Percentiles rank a stretch among this genome's conserved stretches.
These are phyloP conservation scores for Knoxia roxburghii DNA, from an alignment of 257 asterid species.

Conservation along the genomic window DNA sequence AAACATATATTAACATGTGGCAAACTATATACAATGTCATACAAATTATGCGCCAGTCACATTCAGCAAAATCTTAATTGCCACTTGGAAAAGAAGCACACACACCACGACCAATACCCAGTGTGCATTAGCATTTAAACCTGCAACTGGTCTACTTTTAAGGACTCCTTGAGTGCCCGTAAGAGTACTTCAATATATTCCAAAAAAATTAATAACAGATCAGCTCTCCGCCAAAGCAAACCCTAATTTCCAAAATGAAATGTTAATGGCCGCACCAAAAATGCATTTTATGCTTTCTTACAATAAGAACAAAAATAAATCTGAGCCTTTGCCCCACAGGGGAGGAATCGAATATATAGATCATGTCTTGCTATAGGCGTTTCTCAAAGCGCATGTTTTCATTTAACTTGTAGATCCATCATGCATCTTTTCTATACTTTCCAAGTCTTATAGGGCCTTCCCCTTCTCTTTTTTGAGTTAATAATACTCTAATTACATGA, in stretches of 20 bases:
- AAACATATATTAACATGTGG: constrained; percentile 10
- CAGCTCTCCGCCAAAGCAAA: neutral
- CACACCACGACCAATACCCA: neutral
- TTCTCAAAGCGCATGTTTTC: no score
- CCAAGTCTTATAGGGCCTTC: no score
- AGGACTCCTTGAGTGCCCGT: neutral
- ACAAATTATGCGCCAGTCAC: neutral
- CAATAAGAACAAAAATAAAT: no score
- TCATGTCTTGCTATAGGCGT: no score
- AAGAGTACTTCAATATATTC: neutral
- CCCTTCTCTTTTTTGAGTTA: no score
- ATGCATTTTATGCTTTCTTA: no score
- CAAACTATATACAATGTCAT: neutral
- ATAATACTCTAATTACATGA: no score
- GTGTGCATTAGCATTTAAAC: neutral
- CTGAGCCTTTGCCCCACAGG: no score
- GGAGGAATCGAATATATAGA: no score
- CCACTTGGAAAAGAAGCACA: neutral
- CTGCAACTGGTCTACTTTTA: neutral
- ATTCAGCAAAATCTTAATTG: neutral
- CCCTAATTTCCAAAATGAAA: neutral
- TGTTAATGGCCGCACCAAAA: neutral
- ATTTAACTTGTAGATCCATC: no score
- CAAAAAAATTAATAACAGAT: neutral
- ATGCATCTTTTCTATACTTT: no score